A percentile compares a stretch with the other conserved stretches of the same genome.
phyloP scores from a whole-genome alignment of 2,329 filamentous ascomycete species.

The Ploettnerulaceae sp. region DNA sequence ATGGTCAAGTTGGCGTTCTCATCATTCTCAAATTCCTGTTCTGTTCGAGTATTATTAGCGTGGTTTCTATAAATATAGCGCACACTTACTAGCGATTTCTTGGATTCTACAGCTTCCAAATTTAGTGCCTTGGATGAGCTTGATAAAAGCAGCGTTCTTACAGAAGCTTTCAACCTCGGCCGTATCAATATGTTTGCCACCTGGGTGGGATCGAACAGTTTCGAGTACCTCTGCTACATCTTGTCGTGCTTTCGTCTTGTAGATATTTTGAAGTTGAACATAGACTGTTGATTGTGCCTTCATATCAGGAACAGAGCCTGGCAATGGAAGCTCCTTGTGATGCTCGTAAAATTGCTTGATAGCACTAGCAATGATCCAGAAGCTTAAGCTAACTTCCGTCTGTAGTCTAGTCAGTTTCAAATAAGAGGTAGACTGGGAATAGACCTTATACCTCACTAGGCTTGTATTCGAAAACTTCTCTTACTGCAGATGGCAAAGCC shows the following conservation, averaged over 20 bases:
- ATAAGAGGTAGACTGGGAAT: neutral
- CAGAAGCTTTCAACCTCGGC: conserved; percentile 87
- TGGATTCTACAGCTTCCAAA: conserved; percentile 20
- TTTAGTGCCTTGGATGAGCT: conserved; percentile 60
- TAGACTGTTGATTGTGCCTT: conserved; percentile 91
- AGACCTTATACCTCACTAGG: conserved; percentile 42
- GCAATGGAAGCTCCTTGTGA: conserved; percentile 71
- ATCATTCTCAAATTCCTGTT: conserved; percentile 50
- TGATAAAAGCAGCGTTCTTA: conserved; percentile 91
- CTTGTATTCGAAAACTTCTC: conserved; percentile 71
- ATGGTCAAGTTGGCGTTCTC: conserved; percentile 40
- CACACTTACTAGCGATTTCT: conserved; percentile 28
- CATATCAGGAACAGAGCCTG: conserved; percentile 92
- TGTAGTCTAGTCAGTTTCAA: conserved; percentile 19
- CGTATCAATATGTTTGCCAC: conserved; percentile 53
- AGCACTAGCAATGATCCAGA: conserved; percentile 86
- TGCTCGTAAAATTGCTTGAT: conserved; percentile 71
- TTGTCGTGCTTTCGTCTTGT: conserved; percentile 78
- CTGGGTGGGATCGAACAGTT: conserved; percentile 50
- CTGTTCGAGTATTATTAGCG: conserved; percentile 41
- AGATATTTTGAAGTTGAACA: conserved; percentile 84
- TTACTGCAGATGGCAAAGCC: conserved; percentile 62
- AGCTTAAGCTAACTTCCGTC: conserved; percentile 54
- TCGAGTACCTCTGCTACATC: conserved; percentile 72
- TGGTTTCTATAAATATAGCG: too few relatives aligned